These are phyloP conservation scores for Fraxinus anomala DNA, from an alignment of 257 asterid species.

Conservation along the genomic window DNA sequence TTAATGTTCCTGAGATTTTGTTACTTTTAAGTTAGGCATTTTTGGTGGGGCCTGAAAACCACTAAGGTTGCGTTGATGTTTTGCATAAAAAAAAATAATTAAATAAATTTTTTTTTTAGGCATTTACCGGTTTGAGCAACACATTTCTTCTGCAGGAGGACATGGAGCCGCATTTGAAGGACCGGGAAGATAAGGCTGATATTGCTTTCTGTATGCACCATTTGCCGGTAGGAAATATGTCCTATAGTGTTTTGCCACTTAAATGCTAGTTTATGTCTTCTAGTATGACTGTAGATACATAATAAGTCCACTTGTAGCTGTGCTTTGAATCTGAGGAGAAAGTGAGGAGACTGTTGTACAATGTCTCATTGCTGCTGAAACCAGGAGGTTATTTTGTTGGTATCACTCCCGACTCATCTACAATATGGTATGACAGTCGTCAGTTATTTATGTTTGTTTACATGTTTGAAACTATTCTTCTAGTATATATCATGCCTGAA, in stretches of 20 bases:
- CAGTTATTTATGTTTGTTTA: conserved; percentile 1
- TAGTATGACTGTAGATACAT: conserved; percentile 19
- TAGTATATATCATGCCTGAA: not conserved
- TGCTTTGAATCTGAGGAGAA: conserved; percentile 91
- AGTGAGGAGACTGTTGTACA: conserved; percentile 69
- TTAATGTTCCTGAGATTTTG: not conserved
- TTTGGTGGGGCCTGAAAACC: too few relatives aligned
- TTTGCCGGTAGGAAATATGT: conserved; percentile 62
- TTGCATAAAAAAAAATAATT: too few relatives aligned
- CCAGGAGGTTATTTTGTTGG: conserved; percentile 99
- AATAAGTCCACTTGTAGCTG: conserved; percentile 46
- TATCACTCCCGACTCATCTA: conserved; percentile 94
- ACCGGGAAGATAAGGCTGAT: conserved; percentile 81
- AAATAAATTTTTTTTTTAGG: not conserved
- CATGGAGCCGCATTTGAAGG: conserved; percentile 55
- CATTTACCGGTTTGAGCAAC: not conserved
- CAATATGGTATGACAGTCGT: conserved; percentile 76
- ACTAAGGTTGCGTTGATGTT: too few relatives aligned
- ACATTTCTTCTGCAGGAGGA: conserved; percentile 66
- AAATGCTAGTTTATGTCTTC: conserved; percentile 13
- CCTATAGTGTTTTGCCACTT: not conserved
- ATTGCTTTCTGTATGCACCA: conserved; percentile 89
- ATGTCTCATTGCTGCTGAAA: conserved; percentile 84
- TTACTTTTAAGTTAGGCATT: conserved; percentile 14
- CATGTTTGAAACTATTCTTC: not conserved